Evolutionary conservation across 768 basidiomycete genomes (phyloP), one percentile per base, ranked within the genome.

Genomic region (Macrolepiota dolichaula): DNA sequence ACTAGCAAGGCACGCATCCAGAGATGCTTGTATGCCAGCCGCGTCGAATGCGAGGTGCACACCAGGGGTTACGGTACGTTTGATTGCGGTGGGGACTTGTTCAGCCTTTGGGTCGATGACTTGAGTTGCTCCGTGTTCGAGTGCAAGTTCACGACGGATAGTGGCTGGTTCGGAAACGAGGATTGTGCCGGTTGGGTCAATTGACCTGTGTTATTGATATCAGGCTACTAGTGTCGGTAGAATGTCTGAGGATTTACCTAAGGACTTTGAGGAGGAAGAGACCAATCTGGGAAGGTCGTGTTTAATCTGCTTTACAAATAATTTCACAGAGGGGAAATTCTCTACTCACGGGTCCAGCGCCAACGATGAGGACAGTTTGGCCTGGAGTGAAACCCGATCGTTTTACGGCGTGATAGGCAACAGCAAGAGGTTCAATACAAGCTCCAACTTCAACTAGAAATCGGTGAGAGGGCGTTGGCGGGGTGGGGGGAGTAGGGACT

Each of bases 41-140:
- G 79, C 79, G 49, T 83, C 82, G 64, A 80, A 81, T 2, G 73
- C 78, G 46, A 81, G 70, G 59, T 81, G 77, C 11, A 78, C 78
- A 32, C 81, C 81, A 2, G 64, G 47, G 10, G 70, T 70, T 25
- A 57, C 64, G n/a, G 71, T 79, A 1, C 70, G 68, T 29, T 70
- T 62, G 22, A 69, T 51, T 5, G 72, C 69, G 0, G 66, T 68
- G 0, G 66, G 61, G 4, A 70, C 66, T 29, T 78, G 58, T 61
- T 76, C 69, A n/a, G n/a, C 46, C 19, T 63, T 67, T 2, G 81
- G 79, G 53, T 81, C 72, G 63, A 77, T 64, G 4, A 72, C 71
- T 22, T 68, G 66, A 17, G 74, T 73, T 2, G 80, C 81, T 6
- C 76, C 76, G 37, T 77, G 72, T 42, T 73, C 64, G 3, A 64